These are phyloP conservation scores for Lophium mytilinum DNA, from an alignment of 495 filamentous ascomycete species.

Conservation along the genomic window DNA sequence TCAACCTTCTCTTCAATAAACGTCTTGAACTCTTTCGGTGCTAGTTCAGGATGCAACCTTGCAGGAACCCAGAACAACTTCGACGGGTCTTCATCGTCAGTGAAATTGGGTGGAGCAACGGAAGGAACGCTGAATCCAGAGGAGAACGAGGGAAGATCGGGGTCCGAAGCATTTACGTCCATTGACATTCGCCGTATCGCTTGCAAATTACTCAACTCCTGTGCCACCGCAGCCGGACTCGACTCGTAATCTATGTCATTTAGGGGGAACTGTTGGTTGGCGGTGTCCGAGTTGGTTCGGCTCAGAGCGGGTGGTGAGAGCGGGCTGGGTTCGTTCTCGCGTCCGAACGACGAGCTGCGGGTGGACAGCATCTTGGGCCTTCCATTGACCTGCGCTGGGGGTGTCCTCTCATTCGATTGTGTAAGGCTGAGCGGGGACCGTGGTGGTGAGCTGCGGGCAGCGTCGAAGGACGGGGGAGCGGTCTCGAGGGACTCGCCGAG, in stretches of 20 bases:
- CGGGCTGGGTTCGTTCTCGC: constrained; percentile 46
- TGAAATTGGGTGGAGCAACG: constrained; percentile 60
- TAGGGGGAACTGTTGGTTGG: constrained; percentile 69
- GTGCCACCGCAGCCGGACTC: constrained; percentile 81
- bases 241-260: constrained; percentile 90
- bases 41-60: constrained; percentile 85
- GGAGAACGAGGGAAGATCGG: constrained; percentile 82
- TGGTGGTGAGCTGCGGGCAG: constrained; percentile 16
- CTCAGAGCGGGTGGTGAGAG: constrained; percentile 52
- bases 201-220: constrained; percentile 91
- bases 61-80: constrained; percentile 94
- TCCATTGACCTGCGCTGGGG: constrained; percentile 18
- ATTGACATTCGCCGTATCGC: constrained; percentile 96
- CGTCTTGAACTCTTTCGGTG: constrained; percentile 91
- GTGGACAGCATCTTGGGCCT: constrained; percentile 5
- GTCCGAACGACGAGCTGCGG: constrained; percentile 41
- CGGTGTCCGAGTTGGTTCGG: constrained; percentile 55
- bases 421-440: constrained; percentile 11
- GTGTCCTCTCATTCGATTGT: constrained; percentile 7
- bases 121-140: constrained; percentile 55
- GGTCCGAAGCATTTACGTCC: constrained; percentile 91
- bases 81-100: constrained; percentile 81
- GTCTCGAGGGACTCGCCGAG: constrained; percentile 32
- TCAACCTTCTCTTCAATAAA: constrained; percentile 91
- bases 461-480: constrained; percentile 12